Percentiles rank a stretch among this genome's conserved stretches.
Conservation (phyloP, 2,329 filamentous ascomycete species). For the Fusarium sp. region DNA sequence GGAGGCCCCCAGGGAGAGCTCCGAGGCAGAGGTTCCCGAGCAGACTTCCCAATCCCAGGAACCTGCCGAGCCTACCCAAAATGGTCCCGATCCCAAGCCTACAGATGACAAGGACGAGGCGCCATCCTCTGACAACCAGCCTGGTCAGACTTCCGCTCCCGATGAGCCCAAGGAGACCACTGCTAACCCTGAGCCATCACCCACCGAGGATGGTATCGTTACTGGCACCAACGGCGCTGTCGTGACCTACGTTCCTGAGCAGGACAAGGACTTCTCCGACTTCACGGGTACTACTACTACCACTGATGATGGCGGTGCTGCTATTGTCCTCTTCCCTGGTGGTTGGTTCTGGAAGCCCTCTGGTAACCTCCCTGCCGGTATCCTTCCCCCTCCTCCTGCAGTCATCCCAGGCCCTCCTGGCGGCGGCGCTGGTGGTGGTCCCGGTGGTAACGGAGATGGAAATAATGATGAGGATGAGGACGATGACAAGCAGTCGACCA, state of each 20-base stretch:
- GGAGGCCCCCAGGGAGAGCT: background rate
- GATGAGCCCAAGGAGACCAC: constrained; percentile 10
- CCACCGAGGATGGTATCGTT: constrained; percentile 5
- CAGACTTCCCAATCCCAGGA: background rate
- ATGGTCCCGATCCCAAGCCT: background rate
- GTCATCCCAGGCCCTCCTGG: background rate
- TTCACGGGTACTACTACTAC: constrained; percentile 15
- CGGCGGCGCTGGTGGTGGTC: background rate
- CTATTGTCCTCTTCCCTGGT: constrained; percentile 12
- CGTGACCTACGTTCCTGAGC: constrained; percentile 8
- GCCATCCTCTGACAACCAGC: background rate
- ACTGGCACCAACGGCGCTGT: constrained; percentile 12
- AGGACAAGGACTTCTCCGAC: constrained; percentile 13
- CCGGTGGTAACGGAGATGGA: background rate
- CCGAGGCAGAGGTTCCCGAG: background rate
- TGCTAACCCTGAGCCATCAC: background rate
- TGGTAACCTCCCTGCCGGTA: constrained; percentile 2
- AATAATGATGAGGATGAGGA: background rate
- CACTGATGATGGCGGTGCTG: constrained; percentile 13
- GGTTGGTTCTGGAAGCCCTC: constrained; percentile 21
- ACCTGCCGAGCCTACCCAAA: background rate
- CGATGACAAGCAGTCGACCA: background rate
- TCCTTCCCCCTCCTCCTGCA: background rate
- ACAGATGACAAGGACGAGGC: background rate
- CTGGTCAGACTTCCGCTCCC: background rate